phyloP scores from a whole-genome alignment of 2,329 filamentous ascomycete genomes.

The Fusarium drepaniforme region DNA sequence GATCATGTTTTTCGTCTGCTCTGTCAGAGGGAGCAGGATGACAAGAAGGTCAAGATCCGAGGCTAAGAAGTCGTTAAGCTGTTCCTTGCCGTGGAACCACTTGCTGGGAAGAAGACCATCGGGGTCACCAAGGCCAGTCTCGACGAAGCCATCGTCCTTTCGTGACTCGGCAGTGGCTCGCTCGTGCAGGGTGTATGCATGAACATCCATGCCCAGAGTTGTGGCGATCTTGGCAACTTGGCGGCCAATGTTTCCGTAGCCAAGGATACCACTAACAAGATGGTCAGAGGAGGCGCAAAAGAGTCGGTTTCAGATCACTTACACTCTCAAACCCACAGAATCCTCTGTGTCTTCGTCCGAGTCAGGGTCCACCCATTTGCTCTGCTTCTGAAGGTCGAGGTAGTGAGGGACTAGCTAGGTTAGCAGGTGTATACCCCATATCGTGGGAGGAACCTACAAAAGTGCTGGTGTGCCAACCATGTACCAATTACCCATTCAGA shows the following conservation, averaged over 20 bases:
- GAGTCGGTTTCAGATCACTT: background rate
- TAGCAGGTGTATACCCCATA: constrained; percentile 1
- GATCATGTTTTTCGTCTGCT: constrained; percentile 13
- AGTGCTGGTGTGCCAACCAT: constrained; percentile 1
- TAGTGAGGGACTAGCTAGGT: constrained; percentile 24
- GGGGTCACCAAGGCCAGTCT: constrained; percentile 72
- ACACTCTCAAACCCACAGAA: constrained; percentile 26
- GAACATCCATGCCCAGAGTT: constrained; percentile 76
- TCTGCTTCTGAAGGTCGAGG: constrained; percentile 24
- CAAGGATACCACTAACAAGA: constrained; percentile 58
- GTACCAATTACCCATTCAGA: background rate
- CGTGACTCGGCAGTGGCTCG: constrained; percentile 73
- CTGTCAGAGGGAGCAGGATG: constrained; percentile 41
- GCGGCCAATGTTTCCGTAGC: constrained; percentile 66
- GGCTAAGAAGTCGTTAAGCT: constrained; percentile 63
- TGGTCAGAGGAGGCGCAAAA: background rate
- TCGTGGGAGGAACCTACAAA: background rate
- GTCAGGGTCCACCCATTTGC: constrained; percentile 18
- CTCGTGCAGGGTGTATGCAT: constrained; percentile 79
- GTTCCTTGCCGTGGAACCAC: constrained; percentile 62
- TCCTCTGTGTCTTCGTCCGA: constrained; percentile 29
- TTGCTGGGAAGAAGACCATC: constrained; percentile 58
- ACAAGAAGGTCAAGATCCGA: constrained; percentile 65
- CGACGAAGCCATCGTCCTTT: constrained; percentile 73
- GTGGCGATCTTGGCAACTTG: constrained; percentile 67